These are phyloP conservation scores for Avena sativa DNA, from an alignment of 176 grass and related monocot species.

Conservation along the genomic window DNA sequence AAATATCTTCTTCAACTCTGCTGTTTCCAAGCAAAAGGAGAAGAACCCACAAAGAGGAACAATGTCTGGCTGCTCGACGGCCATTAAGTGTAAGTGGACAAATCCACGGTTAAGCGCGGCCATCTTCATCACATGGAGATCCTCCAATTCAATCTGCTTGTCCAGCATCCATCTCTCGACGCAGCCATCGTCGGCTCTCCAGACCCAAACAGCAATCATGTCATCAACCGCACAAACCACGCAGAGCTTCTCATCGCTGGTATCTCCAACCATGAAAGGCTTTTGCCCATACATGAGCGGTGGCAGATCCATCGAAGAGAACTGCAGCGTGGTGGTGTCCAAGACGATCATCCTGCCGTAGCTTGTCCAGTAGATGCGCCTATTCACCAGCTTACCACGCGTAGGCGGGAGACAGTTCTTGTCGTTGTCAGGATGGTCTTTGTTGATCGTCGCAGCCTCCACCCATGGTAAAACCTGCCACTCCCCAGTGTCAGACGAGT, in stretches of 20 bases:
- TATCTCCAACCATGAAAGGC: neutral
- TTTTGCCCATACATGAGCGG: neutral
- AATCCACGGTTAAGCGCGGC: neutral
- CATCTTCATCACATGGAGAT: neutral
- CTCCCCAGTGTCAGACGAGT: neutral
- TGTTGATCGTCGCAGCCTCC: neutral
- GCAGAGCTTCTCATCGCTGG: neutral
- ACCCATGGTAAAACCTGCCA: neutral
- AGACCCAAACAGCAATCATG: neutral
- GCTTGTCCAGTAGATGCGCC: neutral
- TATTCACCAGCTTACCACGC: neutral
- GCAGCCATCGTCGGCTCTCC: neutral
- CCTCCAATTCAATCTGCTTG: neutral
- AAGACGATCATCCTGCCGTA: neutral
- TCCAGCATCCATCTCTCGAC: neutral
- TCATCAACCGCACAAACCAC: neutral
- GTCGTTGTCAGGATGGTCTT: neutral
- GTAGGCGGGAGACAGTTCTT: neutral
- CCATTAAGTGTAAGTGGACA: neutral
- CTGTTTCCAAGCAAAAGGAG: neutral
- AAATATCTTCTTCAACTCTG: neutral
- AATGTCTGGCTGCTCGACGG: neutral
- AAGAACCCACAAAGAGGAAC: neutral
- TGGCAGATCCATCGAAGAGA: neutral
- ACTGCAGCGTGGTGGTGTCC: neutral